Base-by-base conservation (phyloP, 495 filamentous ascomycete species). In the Barbatosphaeria neglecta region DNA sequence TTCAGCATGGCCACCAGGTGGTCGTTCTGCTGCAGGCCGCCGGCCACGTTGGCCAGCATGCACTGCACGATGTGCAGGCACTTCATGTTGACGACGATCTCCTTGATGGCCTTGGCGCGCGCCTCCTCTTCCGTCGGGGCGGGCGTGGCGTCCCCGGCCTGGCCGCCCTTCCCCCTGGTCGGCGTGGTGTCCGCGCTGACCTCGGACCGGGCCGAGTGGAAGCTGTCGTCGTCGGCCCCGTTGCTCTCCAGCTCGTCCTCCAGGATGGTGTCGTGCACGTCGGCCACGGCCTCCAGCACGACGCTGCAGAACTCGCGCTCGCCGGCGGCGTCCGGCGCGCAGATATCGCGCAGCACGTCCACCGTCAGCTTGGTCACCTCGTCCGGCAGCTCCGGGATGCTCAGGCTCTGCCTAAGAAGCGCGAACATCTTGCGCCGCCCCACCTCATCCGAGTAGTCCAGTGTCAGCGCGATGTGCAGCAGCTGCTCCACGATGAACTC, bases 61-160 rank as follows among this genome's bases (percentile, higher is more conserved):
- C 87, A 97, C 55, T 93, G 88, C 19, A 93, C 89, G 53, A 99
- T 95, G 57, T 96, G 87, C 28, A 99, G 75, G 66, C 92, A 96
- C 62, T 97, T 96, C 80, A 95, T 87, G 68, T 97, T 96, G 56
- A 97, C 83, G 70, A 94, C 80, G 59, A 97, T 89, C 61, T 95
- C 88, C 46, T 75, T 76, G 47, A 96, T 74, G 2, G 87, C 82
- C 64, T 90, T 95, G 11, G 77, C 76, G 58, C 88, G 83, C 7
- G 82, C 81, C 43, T 84, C 81, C 54, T 87, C 86, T 54, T 83
- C 83, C 41, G 75, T 78, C 43, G 78, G 70, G 19, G 74, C 73
- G 4, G 67, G 62, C 2, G 68, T 67, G 5, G 39, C 17, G 50
- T 69, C 61, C n/a, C 55, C 51, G 3, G 50, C 52, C 55, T 61